phyloP scores from a whole-genome alignment of 257 asterid species.

The Forsythia suspensa region DNA sequence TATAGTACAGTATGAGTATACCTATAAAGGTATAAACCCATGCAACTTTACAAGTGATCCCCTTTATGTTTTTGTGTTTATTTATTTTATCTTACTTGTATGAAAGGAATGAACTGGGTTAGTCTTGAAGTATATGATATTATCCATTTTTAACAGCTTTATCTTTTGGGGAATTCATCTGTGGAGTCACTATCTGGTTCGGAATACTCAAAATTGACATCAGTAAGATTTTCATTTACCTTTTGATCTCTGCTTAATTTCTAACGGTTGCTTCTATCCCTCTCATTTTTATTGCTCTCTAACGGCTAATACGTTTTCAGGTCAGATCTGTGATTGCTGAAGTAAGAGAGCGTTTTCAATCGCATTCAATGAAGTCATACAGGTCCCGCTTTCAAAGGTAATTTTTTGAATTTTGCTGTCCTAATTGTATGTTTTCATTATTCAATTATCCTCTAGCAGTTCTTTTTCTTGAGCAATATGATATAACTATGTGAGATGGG shows the following conservation, averaged over 20 bases:
- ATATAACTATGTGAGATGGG: constrained; percentile 4
- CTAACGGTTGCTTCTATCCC: constrained; percentile 10
- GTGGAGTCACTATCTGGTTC: constrained; percentile 94
- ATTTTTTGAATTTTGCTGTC: constrained; percentile 7
- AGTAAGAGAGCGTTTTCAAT: constrained; percentile 86
- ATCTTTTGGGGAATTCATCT: constrained; percentile 79
- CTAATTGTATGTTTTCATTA: neutral
- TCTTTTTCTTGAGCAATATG: constrained; percentile 16
- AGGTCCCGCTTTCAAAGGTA: constrained; percentile 94
- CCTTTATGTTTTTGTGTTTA: neutral
- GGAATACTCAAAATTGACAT: constrained; percentile 88
- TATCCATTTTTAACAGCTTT: constrained; percentile 59
- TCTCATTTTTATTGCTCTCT: constrained; percentile 38
- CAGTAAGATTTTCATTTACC: constrained; percentile 52
- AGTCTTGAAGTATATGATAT: neutral
- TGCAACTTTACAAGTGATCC: neutral
- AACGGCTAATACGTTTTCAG: constrained; percentile 57
- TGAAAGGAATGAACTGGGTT: constrained; percentile 1
- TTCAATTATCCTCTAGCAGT: neutral
- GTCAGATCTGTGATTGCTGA: constrained; percentile 90
- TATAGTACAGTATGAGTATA: neutral
- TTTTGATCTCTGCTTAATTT: constrained; percentile 16
- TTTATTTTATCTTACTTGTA: neutral
- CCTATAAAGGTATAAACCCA: neutral
- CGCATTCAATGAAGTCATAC: constrained; percentile 96